Evolutionary conservation across 495 filamentous ascomycete species (phyloP).

Genomic region (Xylaria sp.): DNA sequence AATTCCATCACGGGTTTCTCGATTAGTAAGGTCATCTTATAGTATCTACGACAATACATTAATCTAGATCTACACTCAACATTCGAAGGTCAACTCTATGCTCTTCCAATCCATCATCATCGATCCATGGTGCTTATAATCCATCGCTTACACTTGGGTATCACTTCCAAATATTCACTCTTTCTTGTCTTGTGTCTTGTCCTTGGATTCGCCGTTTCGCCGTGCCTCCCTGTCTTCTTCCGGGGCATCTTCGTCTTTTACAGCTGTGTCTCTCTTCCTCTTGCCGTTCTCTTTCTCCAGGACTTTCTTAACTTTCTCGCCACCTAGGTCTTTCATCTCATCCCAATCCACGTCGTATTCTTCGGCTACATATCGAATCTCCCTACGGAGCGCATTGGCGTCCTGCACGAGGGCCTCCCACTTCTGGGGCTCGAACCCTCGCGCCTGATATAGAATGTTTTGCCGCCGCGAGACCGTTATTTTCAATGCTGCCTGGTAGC

Average conservation of each 20-base stretch:
- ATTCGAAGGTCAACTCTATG: background rate
- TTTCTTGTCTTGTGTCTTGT: slow-evolving; percentile 27
- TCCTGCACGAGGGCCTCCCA: slow-evolving; percentile 86
- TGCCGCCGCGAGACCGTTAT: slow-evolving; percentile 82
- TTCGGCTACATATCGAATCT: slow-evolving; percentile 81
- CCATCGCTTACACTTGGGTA: background rate
- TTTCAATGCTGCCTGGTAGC: slow-evolving; percentile 83
- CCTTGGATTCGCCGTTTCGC: slow-evolving; percentile 49
- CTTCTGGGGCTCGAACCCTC: slow-evolving; percentile 74
- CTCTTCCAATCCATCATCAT: background rate
- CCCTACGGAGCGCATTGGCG: slow-evolving; percentile 76
- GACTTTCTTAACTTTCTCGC: slow-evolving; percentile 73
- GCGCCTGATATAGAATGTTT: slow-evolving; percentile 73
- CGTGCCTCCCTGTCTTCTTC: slow-evolving; percentile 54
- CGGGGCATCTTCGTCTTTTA: slow-evolving; percentile 53
- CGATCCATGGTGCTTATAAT: background rate
- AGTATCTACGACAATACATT: background rate
- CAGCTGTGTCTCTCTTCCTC: slow-evolving; percentile 38
- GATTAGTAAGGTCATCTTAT: background rate
- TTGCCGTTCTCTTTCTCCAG: slow-evolving; percentile 67
- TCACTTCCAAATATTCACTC: background rate
- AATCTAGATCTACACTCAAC: background rate
- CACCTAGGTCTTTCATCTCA: slow-evolving; percentile 78
- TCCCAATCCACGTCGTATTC: slow-evolving; percentile 98
- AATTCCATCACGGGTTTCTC: slow-evolving; percentile 31